phyloP scores from a whole-genome alignment of 306 rosid genomes.

The Echinosophora koreensis region DNA sequence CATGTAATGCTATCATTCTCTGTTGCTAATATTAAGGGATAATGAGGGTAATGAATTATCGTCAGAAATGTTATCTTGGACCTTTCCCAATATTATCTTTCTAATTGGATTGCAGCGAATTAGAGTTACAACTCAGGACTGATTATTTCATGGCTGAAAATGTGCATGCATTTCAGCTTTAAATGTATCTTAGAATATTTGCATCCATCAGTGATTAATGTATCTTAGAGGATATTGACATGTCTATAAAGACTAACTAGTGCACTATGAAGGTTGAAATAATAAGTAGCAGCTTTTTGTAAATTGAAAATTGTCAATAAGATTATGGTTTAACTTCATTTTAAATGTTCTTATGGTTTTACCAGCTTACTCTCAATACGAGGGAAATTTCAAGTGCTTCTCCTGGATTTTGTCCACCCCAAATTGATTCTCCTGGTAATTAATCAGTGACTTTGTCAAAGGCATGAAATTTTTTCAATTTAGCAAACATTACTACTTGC shows the following conservation, averaged over 20 bases:
- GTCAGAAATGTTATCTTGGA: no score
- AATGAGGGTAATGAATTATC: no score
- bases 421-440: conserved; percentile 82
- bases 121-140: no score
- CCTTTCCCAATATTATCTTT: no score
- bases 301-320: conserved; percentile 19
- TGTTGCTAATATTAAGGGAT: no score
- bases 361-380: conserved; percentile 64
- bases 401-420: conserved; percentile 77
- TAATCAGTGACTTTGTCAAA: conserved; percentile 18
- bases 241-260: conserved; percentile 41
- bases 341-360: conserved; percentile 36
- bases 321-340: not conserved
- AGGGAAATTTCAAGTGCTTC: conserved; percentile 85
- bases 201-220: no score
- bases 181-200: no score
- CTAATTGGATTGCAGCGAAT: no score
- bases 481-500: no score
- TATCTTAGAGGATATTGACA: no score
- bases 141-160: no score
- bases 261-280: conserved; percentile 12
- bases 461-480: conserved; percentile 23
- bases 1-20: conserved; percentile 11
- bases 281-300: not conserved
- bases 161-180: no score